A percentile compares a stretch with the other conserved stretches of the same genome.
Evolutionary conservation across 176 grass and related monocot species (phyloP).

Genomic region (Pontederia paniculata): DNA sequence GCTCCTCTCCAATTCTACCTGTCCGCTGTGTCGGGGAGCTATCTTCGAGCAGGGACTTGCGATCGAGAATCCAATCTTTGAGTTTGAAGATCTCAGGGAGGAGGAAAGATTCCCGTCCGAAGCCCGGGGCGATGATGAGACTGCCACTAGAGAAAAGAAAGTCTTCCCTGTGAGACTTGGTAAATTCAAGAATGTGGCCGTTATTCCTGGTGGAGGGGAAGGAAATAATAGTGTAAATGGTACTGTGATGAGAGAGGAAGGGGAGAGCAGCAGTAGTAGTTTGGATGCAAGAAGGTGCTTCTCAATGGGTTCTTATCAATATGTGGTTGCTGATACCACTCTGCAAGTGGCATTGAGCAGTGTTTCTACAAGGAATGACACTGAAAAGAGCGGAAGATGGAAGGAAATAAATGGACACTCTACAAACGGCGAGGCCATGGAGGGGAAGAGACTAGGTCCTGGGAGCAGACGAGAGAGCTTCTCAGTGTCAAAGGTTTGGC

Average conservation of each 20-base stretch:
- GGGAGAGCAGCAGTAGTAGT: conserved; percentile 2
- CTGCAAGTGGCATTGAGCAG: not conserved
- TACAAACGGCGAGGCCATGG: not conserved
- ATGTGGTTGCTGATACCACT: not conserved
- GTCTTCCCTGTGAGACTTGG: conserved; percentile 6
- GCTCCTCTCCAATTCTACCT: conserved; percentile 12
- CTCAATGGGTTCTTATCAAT: conserved; percentile 9
- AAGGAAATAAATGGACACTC: not conserved
- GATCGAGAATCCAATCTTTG: not conserved
- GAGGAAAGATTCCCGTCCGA: not conserved
- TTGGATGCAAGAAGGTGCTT: conserved; percentile 8
- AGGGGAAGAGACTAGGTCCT: not conserved
- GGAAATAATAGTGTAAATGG: not conserved
- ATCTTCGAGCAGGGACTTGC: not conserved
- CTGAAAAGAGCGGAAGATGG: not conserved
- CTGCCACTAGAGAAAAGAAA: not conserved
- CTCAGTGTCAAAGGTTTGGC: conserved; percentile 11
- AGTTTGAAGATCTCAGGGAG: not conserved
- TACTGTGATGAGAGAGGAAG: not conserved
- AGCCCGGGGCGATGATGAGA: not conserved
- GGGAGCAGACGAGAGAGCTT: conserved; percentile 5
- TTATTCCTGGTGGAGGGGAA: not conserved
- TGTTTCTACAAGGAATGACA: not conserved
- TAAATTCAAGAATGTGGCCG: conserved; percentile 2
- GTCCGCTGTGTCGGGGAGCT: conserved; percentile 3